Percentiles rank a stretch among this genome's conserved stretches.
Evolutionary conservation across 805 yeast genomes (phyloP).

Genomic region (Barnettozyma botsteinii): DNA sequence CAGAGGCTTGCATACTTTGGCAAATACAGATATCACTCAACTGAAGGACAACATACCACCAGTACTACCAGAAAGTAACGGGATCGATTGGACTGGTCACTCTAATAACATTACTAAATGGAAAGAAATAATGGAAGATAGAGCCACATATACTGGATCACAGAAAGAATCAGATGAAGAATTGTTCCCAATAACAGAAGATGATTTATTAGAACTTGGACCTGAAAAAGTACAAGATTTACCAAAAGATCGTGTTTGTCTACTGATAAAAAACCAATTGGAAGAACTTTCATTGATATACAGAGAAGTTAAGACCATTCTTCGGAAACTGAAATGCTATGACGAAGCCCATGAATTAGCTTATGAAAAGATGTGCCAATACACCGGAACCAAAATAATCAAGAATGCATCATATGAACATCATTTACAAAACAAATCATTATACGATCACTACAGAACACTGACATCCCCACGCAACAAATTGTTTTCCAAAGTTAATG

Average conservation of each 20-base stretch:
- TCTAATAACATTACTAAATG: not conserved
- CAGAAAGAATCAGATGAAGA: not conserved
- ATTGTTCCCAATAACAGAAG: conserved; percentile 9
- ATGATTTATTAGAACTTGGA: conserved; percentile 5
- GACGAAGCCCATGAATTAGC: not conserved
- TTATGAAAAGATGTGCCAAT: not conserved
- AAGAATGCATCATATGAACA: not conserved
- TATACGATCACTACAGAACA: conserved; percentile 5
- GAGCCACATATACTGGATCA: not conserved
- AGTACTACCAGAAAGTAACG: not conserved
- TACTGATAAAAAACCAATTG: conserved; percentile 5
- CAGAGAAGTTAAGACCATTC: not conserved
- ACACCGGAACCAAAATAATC: not conserved
- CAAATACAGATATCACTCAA: conserved; percentile 2
- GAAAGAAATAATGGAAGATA: not conserved
- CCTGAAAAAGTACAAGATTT: not conserved
- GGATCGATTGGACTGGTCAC: not conserved
- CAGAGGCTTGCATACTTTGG: conserved; percentile 25
- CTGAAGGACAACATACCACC: not conserved
- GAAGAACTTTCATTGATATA: not conserved
- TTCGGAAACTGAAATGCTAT: not conserved
- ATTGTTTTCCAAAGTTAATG: not conserved
- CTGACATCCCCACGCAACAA: conserved; percentile 3
- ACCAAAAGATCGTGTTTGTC: conserved; percentile 4
- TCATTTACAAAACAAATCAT: conserved; percentile 1